These are phyloP conservation scores for Nicotiana obtusifolia DNA, from an alignment of 257 asterid genomes.

Conservation along the genomic window DNA sequence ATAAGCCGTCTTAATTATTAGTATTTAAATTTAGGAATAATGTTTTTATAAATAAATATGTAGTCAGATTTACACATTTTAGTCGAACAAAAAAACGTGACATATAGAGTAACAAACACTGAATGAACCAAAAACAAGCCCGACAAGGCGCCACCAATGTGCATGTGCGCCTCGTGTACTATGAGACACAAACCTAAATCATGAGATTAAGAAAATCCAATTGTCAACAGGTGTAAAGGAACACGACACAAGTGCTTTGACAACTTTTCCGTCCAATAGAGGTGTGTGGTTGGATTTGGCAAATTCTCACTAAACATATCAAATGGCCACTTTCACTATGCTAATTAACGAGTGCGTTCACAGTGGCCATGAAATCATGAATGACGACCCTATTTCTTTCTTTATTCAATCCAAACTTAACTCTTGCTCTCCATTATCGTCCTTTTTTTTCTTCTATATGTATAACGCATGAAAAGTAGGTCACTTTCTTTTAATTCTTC, in stretches of 20 bases:
- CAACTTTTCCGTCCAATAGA: neutral
- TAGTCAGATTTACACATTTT: no score
- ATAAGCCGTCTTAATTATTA: no score
- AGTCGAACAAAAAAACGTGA: no score
- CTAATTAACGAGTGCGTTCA: no score
- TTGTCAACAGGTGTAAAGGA: neutral
- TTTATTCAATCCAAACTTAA: neutral
- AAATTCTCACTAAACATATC: neutral
- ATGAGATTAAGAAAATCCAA: neutral
- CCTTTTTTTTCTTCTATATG: neutral
- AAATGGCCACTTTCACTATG: neutral
- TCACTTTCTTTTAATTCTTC: neutral
- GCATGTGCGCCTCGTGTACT: neutral
- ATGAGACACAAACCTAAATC: neutral
- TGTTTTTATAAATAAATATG: no score
- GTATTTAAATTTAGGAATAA: no score
- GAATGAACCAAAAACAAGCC: neutral
- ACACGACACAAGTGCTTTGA: neutral
- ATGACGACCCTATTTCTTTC: neutral
- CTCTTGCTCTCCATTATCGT: neutral
- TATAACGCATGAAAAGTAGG: neutral
- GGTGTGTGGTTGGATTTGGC: neutral
- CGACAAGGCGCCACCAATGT: neutral
- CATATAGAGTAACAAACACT: neutral
- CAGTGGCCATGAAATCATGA: neutral